These are phyloP conservation scores for Raffaelea deltoideospora DNA, from an alignment of 2,329 filamentous ascomycete genomes.

Conservation along the genomic window DNA sequence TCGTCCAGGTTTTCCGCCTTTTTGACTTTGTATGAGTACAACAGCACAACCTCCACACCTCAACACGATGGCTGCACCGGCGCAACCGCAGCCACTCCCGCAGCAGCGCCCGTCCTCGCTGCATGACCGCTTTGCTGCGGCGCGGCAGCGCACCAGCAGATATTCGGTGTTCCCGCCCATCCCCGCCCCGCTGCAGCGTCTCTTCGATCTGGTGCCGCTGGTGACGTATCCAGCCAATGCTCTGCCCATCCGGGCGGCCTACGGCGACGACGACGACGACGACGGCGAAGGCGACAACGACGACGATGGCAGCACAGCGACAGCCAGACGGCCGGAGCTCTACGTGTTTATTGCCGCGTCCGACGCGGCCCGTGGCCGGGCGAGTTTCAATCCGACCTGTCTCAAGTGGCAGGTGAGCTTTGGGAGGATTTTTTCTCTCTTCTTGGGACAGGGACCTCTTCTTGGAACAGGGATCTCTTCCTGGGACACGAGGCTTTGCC, in stretches of 20 bases:
- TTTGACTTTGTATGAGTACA: background rate
- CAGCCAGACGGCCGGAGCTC: too few species aligned
- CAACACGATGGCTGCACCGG: background rate
- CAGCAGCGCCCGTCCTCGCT: background rate
- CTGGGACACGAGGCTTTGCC: background rate
- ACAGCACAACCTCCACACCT: background rate
- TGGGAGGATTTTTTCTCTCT: background rate
- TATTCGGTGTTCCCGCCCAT: constrained; percentile 28
- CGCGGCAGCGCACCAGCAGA: background rate
- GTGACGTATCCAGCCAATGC: constrained; percentile 58
- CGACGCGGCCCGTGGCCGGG: constrained; percentile 44
- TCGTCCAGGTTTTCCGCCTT: too few species aligned
- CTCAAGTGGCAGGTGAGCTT: constrained; percentile 85
- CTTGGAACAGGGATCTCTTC: background rate
- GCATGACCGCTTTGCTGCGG: background rate
- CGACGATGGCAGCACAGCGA: too few species aligned
- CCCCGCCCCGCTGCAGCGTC: constrained; percentile 59
- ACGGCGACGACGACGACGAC: constrained; percentile 13
- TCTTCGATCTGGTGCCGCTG: constrained; percentile 79
- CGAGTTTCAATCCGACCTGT: constrained; percentile 85
- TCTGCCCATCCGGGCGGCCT: constrained; percentile 40
- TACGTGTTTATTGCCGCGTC: constrained; percentile 60
- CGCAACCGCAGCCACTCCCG: background rate
- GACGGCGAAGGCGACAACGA: constrained; percentile 12
- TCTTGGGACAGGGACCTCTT: background rate